Evolutionary conservation across 2,329 filamentous ascomycete species (phyloP).

Genomic region (Fonsecaea nubica): DNA sequence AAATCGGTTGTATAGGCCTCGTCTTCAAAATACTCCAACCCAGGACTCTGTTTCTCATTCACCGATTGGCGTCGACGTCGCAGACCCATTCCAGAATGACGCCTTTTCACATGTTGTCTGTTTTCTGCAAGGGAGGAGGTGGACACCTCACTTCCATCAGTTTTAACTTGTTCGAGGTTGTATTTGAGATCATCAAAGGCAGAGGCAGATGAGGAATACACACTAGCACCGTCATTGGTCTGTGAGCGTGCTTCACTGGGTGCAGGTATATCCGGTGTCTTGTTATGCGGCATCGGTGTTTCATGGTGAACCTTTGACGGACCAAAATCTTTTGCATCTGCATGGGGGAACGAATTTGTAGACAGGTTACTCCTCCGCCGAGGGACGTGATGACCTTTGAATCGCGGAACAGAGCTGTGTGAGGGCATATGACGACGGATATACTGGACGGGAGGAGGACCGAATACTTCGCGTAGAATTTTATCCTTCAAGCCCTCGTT

Average conservation of each 20-base stretch:
- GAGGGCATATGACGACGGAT: slow-evolving; percentile 70
- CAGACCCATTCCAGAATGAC: slow-evolving; percentile 87
- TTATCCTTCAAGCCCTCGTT: slow-evolving; percentile 88
- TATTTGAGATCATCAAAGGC: slow-evolving; percentile 39
- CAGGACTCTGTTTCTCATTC: slow-evolving; percentile 68
- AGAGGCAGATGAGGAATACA: slow-evolving; percentile 37
- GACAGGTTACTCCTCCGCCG: slow-evolving; percentile 47
- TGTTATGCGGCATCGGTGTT: neutral
- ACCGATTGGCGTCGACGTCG: slow-evolving; percentile 76
- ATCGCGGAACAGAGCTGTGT: slow-evolving; percentile 67
- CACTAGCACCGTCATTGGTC: slow-evolving; percentile 11
- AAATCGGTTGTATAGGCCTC: slow-evolving; percentile 83
- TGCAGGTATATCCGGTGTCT: slow-evolving; percentile 10
- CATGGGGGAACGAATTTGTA: slow-evolving; percentile 27
- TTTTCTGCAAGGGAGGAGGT: slow-evolving; percentile 28
- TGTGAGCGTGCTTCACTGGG: slow-evolving; percentile 10
- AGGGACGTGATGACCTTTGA: slow-evolving; percentile 42
- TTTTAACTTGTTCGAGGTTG: slow-evolving; percentile 46
- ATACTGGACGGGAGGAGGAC: slow-evolving; percentile 81
- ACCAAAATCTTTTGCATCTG: slow-evolving; percentile 26
- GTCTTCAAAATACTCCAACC: slow-evolving; percentile 88
- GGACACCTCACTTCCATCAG: slow-evolving; percentile 39
- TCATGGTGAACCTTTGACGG: slow-evolving; percentile 21
- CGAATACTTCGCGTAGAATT: slow-evolving; percentile 89
- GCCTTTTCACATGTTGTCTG: slow-evolving; percentile 54